A percentile compares a stretch with the other conserved stretches of the same genome.
phyloP scores from a whole-genome alignment of 345 rosid species.

The Populus pruinosa region DNA sequence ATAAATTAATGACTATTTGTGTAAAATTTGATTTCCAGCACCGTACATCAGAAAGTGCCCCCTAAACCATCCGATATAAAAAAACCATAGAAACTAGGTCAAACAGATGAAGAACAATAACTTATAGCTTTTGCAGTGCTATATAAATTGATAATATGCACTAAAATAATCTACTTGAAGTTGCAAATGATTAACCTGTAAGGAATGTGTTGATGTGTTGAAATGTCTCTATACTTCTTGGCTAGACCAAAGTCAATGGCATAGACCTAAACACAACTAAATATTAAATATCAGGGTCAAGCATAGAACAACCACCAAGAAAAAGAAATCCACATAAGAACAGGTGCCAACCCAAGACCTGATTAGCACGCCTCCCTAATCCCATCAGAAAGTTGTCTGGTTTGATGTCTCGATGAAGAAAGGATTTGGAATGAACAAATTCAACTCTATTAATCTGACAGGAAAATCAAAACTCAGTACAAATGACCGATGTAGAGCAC shows the following conservation, averaged over 20 bases:
- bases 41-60: background rate
- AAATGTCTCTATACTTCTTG: slow-evolving; percentile 77
- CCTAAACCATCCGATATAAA: background rate
- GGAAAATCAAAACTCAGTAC: slow-evolving; percentile 13
- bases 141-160: background rate
- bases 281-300: slow-evolving; percentile 4
- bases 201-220: slow-evolving; percentile 83
- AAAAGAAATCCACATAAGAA: background rate
- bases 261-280: slow-evolving; percentile 51
- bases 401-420: slow-evolving; percentile 86
- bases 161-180: background rate
- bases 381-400: slow-evolving; percentile 96
- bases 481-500: slow-evolving; percentile 3
- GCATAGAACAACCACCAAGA: slow-evolving; percentile 1
- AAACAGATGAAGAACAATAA: background rate
- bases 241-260: slow-evolving; percentile 89
- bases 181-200: slow-evolving; percentile 50
- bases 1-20: background rate
- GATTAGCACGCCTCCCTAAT: slow-evolving; percentile 81
- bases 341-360: slow-evolving; percentile 38
- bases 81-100: background rate
- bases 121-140: background rate
- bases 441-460: slow-evolving; percentile 81
- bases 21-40: background rate
- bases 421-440: slow-evolving; percentile 80